Evolutionary conservation across 2,329 filamentous ascomycete genomes (phyloP), one percentile per base, ranked within the genome.

Genomic region (Pezicula radicicola): DNA sequence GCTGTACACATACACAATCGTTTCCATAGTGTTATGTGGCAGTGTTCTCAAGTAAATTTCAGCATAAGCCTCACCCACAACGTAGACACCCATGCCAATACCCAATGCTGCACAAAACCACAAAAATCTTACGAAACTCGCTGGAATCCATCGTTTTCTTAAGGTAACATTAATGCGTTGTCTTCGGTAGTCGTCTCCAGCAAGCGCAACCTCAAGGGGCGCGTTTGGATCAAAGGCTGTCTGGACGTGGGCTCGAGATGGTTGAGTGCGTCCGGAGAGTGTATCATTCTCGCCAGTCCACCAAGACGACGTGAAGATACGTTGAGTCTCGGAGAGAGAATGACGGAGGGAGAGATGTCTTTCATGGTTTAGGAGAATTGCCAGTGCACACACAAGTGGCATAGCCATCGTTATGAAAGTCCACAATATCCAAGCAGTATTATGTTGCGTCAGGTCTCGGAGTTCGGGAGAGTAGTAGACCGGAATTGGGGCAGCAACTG

Each of bases 361-460:
- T 68, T 85, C 81, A 54, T 85, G 81, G 33, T 76, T 79, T 63
- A 84, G 77, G 18, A 88, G 74, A 57, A 87, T 84, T 52, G 77
- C 68, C 62, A 85, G 84, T 16, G 84, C 84, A 52, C 85, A 82
- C 43, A 79, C 73, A n/a, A 87, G 81, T 2, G 84, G 84, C 71
- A 86, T 75, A 40, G 83, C 81, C 84, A 88, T 88, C 61, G 83
- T 83, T 62, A 84, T 73, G 66, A 88, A 88, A 0, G 84, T 86
- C 80, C 84, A 86, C 8, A 80, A 78, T 55, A 87, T 84, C 84
- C 84, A 88, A 2, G 79, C 75, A 2, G 84, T 87, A 66, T 88
- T 88, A 68, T 86, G 81, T 7, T 72, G 65, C 9, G 78, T 82
- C 42, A 86, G 68, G 45, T 77, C 81, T 46, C 73, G 74, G 2